Evolutionary conservation across 306 rosid species (phyloP).

Genomic region (Betula pendula): DNA sequence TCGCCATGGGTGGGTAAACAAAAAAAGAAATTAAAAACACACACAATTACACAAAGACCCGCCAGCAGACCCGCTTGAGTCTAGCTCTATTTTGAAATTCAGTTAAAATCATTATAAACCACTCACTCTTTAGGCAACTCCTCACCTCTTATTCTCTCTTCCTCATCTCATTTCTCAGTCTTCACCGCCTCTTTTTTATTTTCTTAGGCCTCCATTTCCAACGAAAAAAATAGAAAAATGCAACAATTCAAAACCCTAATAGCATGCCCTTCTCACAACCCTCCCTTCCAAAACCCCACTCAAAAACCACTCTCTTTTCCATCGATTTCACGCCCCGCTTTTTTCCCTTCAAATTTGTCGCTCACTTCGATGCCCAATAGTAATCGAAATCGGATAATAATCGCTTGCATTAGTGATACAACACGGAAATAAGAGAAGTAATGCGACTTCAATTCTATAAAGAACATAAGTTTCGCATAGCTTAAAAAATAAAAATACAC

Average conservation of each 20-base stretch:
- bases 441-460: too few relatives aligned
- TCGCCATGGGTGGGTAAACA: too few relatives aligned
- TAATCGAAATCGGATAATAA: conserved; percentile 2
- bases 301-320: conserved; percentile 1
- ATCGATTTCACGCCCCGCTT: conserved; percentile 9
- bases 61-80: neutral
- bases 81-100: too few relatives aligned
- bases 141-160: neutral
- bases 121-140: neutral
- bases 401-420: conserved; percentile 24
- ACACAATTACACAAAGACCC: too few relatives aligned
- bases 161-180: neutral
- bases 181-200: neutral
- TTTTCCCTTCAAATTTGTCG: conserved; percentile 23
- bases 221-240: conserved; percentile 17
- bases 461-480: too few relatives aligned
- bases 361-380: neutral
- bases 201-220: neutral
- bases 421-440: too few relatives aligned
- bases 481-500: too few relatives aligned
- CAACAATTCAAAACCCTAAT: conserved; percentile 28
- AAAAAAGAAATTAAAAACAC: too few relatives aligned
- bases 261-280: conserved; percentile 17
- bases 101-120: too few relatives aligned
- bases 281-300: conserved; percentile 37